Evolutionary conservation across 2,329 filamentous ascomycete genomes (phyloP).

Genomic region (Epichloe sylvatica): DNA sequence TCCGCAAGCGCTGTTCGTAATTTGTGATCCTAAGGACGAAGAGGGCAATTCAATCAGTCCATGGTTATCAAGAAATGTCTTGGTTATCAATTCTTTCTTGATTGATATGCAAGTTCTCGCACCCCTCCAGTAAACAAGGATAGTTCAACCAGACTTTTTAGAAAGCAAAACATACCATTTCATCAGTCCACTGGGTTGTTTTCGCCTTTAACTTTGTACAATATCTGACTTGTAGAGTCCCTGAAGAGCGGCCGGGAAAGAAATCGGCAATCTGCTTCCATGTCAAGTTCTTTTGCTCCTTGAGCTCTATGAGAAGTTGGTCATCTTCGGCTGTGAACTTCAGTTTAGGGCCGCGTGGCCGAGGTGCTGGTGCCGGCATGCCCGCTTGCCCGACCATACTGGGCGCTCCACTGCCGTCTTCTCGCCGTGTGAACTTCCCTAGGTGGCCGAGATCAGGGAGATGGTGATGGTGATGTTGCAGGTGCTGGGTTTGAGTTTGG

Average conservation of each 20-base stretch:
- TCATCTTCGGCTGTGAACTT: constrained; percentile 93
- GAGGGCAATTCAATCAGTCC: not conserved
- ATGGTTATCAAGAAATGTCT: not conserved
- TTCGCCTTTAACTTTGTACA: constrained; percentile 93
- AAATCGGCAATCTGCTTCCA: constrained; percentile 98
- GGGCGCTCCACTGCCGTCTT: constrained; percentile 50
- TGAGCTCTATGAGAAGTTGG: constrained; percentile 72
- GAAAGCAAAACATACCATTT: constrained; percentile 52
- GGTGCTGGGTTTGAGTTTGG: constrained; percentile 6
- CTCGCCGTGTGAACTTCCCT: constrained; percentile 51
- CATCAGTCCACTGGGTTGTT: constrained; percentile 83
- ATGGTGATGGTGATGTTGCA: constrained; percentile 73
- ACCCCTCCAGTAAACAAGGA: not conserved
- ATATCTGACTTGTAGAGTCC: constrained; percentile 84
- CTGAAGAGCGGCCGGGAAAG: constrained; percentile 80
- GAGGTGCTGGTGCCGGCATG: constrained; percentile 70
- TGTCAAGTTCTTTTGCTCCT: constrained; percentile 86
- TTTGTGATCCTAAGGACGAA: constrained; percentile 51
- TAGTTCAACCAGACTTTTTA: too few species aligned
- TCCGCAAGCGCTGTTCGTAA: constrained; percentile 64
- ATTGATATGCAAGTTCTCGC: too few species aligned
- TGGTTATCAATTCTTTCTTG: not conserved
- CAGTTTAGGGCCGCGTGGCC: constrained; percentile 75
- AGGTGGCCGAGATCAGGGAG: constrained; percentile 60
- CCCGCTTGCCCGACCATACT: constrained; percentile 75